Evolutionary conservation across 208 protist genomes (phyloP).

Genomic region (Crithidia fasciculata): DNA sequence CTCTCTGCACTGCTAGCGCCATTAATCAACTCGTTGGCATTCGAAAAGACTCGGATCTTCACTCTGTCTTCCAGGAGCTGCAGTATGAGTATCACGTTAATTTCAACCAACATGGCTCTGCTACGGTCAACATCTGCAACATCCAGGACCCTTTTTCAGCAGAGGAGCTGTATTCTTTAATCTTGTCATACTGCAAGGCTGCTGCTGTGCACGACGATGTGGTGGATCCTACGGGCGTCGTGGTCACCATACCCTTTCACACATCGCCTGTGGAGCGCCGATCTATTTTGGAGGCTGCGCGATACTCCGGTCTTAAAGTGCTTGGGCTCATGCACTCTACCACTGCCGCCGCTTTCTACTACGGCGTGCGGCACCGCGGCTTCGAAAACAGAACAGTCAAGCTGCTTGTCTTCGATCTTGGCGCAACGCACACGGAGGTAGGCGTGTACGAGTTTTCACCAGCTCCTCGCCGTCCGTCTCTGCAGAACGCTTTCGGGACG

Average conservation of each 20-base stretch:
- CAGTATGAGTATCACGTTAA: conserved; percentile 55
- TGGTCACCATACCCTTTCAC: conserved; percentile 92
- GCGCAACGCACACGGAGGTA: conserved; percentile 85
- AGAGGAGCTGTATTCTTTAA: conserved; percentile 90
- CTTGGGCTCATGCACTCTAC: conserved; percentile 92
- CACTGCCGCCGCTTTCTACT: conserved; percentile 91
- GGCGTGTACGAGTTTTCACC: conserved; percentile 88
- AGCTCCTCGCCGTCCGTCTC: conserved; percentile 28
- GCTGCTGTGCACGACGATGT: conserved; percentile 65
- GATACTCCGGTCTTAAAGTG: conserved; percentile 80
- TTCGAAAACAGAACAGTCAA: conserved; percentile 75
- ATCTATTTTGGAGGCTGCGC: conserved; percentile 90
- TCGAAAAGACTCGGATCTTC: conserved; percentile 46
- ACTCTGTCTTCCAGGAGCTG: conserved; percentile 28
- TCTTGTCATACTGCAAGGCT: conserved; percentile 72
- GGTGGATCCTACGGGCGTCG: conserved; percentile 59
- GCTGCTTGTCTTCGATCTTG: conserved; percentile 90
- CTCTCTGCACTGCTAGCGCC: conserved; percentile 61
- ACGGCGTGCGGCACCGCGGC: conserved; percentile 80
- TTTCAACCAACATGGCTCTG: conserved; percentile 50
- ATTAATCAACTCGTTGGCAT: conserved; percentile 78
- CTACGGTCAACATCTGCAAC: conserved; percentile 57
- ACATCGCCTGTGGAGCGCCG: conserved; percentile 79
- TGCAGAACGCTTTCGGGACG: conserved; percentile 68
- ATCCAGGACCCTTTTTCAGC: conserved; percentile 64